These are phyloP conservation scores for Pulveroboletus sp. DNA, from an alignment of 1,284 basidiomycete genomes.

Conservation along the genomic window DNA sequence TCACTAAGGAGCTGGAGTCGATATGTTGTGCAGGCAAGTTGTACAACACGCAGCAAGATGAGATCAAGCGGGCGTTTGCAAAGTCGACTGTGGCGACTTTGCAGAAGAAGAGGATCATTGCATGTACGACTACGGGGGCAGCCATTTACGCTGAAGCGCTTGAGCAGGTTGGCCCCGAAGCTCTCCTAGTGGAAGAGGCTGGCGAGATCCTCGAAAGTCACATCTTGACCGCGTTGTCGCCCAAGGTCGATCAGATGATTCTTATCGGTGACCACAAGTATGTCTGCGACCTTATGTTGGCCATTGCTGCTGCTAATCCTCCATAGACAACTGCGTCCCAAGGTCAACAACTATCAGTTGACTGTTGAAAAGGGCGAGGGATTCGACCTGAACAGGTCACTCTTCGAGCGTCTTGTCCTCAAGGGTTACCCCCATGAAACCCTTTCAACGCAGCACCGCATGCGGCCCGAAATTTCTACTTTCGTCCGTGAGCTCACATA, in stretches of 20 bases:
- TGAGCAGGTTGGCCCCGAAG: slow-evolving; percentile 43
- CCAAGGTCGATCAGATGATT: slow-evolving; percentile 50
- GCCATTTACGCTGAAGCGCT: slow-evolving; percentile 55
- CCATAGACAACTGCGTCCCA: slow-evolving; percentile 63
- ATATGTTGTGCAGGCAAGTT: slow-evolving; percentile 37
- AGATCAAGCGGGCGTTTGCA: slow-evolving; percentile 39
- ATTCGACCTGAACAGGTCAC: slow-evolving; percentile 60
- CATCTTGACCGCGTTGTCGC: slow-evolving; percentile 54
- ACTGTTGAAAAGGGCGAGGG: slow-evolving; percentile 65
- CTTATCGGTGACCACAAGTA: slow-evolving; percentile 73
- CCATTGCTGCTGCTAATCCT: not conserved
- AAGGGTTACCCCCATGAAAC: slow-evolving; percentile 59
- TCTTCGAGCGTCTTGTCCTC: slow-evolving; percentile 65
- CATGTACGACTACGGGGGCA: slow-evolving; percentile 66
- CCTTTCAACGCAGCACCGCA: slow-evolving; percentile 59
- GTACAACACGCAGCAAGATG: slow-evolving; percentile 44
- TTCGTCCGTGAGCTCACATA: slow-evolving; percentile 62
- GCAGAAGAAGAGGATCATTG: slow-evolving; percentile 53
- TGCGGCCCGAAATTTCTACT: slow-evolving; percentile 65
- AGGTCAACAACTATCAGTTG: slow-evolving; percentile 63
- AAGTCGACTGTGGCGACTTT: slow-evolving; percentile 40
- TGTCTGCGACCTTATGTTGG: slow-evolving; percentile 16
- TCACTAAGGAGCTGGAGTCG: slow-evolving; percentile 30
- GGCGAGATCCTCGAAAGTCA: slow-evolving; percentile 71
- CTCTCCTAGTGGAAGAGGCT: slow-evolving; percentile 67